Conservation (phyloP, 2,329 filamentous ascomycete genomes). For the Monascus ruber region DNA sequence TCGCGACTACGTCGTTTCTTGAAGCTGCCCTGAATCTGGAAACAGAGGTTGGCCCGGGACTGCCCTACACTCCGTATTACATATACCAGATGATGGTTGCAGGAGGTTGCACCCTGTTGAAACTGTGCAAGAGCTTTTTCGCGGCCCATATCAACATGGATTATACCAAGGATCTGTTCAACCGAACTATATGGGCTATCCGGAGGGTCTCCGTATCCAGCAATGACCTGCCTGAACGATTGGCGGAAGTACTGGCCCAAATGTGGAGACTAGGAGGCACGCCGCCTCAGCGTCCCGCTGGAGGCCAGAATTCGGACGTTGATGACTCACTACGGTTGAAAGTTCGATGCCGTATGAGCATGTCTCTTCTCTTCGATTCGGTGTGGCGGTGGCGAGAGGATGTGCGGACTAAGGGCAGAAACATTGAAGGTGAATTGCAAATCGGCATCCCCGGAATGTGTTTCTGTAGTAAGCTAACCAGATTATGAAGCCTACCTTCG, state of each 20-base stretch:
- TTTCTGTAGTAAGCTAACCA: constrained; percentile 20
- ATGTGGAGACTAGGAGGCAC: constrained; percentile 46
- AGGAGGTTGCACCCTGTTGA: constrained; percentile 52
- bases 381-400: constrained; percentile 58
- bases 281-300: constrained; percentile 15
- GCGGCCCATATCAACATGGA: constrained; percentile 45
- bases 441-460: constrained; percentile 7
- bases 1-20: constrained; percentile 36
- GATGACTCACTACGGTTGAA: constrained; percentile 47
- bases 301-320: constrained; percentile 16
- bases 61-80: constrained; percentile 48
- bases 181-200: constrained; percentile 47
- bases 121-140: constrained; percentile 56
- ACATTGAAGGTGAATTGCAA: constrained; percentile 54
- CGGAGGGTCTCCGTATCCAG: constrained; percentile 49
- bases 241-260: constrained; percentile 55
- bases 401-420: constrained; percentile 57
- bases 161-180: constrained; percentile 46
- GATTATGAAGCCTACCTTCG: constrained; percentile 52
- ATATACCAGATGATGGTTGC: constrained; percentile 58
- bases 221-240: constrained; percentile 53
- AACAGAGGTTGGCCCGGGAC: constrained; percentile 34
- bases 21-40: constrained; percentile 36
- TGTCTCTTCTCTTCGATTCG: constrained; percentile 56
- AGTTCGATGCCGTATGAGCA: constrained; percentile 55